Evolutionary conservation across 768 basidiomycete species (phyloP).

Genomic region (Tricholomella constricta): DNA sequence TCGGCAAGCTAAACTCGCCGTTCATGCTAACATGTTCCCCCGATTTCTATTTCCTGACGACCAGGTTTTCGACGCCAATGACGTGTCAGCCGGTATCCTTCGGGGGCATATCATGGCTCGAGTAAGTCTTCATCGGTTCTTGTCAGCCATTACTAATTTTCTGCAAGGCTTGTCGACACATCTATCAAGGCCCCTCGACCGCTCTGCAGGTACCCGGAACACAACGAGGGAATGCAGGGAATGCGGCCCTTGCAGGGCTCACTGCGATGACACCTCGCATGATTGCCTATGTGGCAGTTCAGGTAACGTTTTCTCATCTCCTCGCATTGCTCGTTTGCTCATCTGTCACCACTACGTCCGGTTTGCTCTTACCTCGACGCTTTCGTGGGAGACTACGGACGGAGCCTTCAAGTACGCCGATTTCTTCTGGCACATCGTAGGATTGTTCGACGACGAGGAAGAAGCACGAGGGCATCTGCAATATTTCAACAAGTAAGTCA

Average conservation of each 20-base stretch:
- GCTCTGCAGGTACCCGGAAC: slow-evolving; percentile 15
- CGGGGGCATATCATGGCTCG: slow-evolving; percentile 1
- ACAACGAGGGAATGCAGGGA: slow-evolving; percentile 15
- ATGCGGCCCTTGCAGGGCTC: slow-evolving; percentile 14
- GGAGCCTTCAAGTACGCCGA: slow-evolving; percentile 8
- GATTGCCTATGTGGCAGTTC: slow-evolving; percentile 22
- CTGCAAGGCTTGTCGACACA: slow-evolving; percentile 15
- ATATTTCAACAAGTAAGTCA: slow-evolving; percentile 9
- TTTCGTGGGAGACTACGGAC: slow-evolving; percentile 5
- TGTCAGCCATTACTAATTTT: background rate
- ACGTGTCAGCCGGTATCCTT: background rate
- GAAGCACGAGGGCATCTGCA: slow-evolving; percentile 1
- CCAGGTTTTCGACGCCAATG: background rate
- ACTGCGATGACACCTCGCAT: slow-evolving; percentile 11
- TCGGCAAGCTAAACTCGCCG: background rate
- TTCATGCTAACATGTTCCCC: slow-evolving; percentile 7
- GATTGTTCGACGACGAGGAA: slow-evolving; percentile 2
- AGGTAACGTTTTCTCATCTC: slow-evolving; percentile 12
- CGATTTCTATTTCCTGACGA: slow-evolving; percentile 14
- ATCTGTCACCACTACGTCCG: background rate
- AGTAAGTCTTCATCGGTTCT: background rate
- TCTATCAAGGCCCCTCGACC: slow-evolving; percentile 18
- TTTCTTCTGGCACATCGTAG: slow-evolving; percentile 14
- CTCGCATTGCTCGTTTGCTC: background rate
- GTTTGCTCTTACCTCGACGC: slow-evolving; percentile 9